These are phyloP conservation scores for Echinosophora koreensis DNA, from an alignment of 306 rosid genomes.

Conservation along the genomic window DNA sequence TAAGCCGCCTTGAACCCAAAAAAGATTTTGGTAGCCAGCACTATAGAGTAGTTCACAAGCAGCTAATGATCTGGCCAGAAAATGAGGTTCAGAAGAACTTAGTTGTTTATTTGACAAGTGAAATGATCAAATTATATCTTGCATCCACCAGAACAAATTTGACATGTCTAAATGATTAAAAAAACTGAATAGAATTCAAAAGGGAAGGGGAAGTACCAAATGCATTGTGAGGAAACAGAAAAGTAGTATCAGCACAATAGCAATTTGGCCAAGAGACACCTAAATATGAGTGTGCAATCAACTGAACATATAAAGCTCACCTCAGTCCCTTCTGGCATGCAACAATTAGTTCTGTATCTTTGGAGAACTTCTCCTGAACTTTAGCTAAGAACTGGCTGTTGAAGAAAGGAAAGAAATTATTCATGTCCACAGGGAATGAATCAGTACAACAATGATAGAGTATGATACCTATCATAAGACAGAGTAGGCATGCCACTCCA, in stretches of 20 bases:
- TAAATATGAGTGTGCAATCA: constrained; percentile 40
- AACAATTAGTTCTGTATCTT: constrained; percentile 84
- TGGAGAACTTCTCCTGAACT: constrained; percentile 77
- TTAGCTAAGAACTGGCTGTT: constrained; percentile 79
- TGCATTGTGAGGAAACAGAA: constrained; percentile 35
- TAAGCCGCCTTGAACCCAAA: constrained; percentile 96
- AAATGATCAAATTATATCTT: constrained; percentile 24
- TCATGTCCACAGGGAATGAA: constrained; percentile 28
- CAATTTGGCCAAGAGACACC: constrained; percentile 16
- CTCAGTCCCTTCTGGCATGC: constrained; percentile 96
- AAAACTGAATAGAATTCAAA: constrained; percentile 20
- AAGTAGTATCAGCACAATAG: not conserved
- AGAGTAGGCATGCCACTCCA: constrained; percentile 94
- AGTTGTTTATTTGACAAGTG: constrained; percentile 12
- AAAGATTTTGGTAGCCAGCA: constrained; percentile 86
- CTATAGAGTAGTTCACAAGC: constrained; percentile 87
- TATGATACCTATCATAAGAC: constrained; percentile 70
- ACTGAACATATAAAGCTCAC: constrained; percentile 53
- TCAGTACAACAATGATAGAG: constrained; percentile 18
- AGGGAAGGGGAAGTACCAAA: constrained; percentile 29
- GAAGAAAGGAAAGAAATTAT: constrained; percentile 40
- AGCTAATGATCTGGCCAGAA: constrained; percentile 79
- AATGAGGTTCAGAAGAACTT: constrained; percentile 37
- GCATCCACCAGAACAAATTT: constrained; percentile 10
- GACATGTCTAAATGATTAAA: constrained; percentile 13